phyloP scores from a whole-genome alignment of 2,329 filamentous ascomycete genomes.

The Fusarium pseudonygamai region DNA sequence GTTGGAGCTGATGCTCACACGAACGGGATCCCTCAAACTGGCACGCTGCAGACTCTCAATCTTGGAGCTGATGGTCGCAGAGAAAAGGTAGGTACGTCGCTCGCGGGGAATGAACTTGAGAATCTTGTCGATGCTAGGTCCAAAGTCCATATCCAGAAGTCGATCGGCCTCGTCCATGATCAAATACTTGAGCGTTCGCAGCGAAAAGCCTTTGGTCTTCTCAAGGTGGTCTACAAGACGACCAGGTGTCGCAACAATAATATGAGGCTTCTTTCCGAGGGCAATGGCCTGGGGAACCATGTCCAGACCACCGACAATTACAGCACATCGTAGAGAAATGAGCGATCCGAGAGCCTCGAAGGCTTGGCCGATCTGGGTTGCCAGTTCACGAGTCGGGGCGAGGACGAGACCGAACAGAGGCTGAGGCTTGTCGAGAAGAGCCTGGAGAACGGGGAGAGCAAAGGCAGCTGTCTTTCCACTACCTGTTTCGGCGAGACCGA shows the following conservation, averaged over 20 bases:
- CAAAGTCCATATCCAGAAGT: slow-evolving; percentile 92
- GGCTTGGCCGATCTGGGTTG: slow-evolving; percentile 87
- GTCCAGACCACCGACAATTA: slow-evolving; percentile 93
- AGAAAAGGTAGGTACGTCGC: slow-evolving; percentile 87
- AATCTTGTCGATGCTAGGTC: slow-evolving; percentile 90
- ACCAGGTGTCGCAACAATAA: slow-evolving; percentile 91
- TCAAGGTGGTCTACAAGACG: slow-evolving; percentile 91
- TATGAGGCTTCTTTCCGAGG: slow-evolving; percentile 93
- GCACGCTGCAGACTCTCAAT: slow-evolving; percentile 93
- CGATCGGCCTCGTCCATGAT: slow-evolving; percentile 97
- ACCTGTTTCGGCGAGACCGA: slow-evolving; percentile 94
- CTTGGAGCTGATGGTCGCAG: slow-evolving; percentile 92
- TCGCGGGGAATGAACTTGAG: slow-evolving; percentile 86
- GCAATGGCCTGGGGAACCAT: slow-evolving; percentile 94
- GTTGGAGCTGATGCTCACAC: slow-evolving; percentile 81
- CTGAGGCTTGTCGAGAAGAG: slow-evolving; percentile 87
- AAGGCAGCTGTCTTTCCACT: slow-evolving; percentile 97
- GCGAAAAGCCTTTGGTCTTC: slow-evolving; percentile 94
- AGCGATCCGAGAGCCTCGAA: slow-evolving; percentile 88
- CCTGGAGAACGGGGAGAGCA: slow-evolving; percentile 89
- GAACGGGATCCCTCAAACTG: slow-evolving; percentile 83
- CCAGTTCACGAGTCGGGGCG: slow-evolving; percentile 92
- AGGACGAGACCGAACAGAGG: slow-evolving; percentile 88
- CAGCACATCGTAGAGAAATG: slow-evolving; percentile 86
- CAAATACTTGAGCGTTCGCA: slow-evolving; percentile 83